Evolutionary conservation across 345 rosid species (phyloP), one percentile per base, ranked within the genome.

Genomic region (Melaleuca quinquenervia): DNA sequence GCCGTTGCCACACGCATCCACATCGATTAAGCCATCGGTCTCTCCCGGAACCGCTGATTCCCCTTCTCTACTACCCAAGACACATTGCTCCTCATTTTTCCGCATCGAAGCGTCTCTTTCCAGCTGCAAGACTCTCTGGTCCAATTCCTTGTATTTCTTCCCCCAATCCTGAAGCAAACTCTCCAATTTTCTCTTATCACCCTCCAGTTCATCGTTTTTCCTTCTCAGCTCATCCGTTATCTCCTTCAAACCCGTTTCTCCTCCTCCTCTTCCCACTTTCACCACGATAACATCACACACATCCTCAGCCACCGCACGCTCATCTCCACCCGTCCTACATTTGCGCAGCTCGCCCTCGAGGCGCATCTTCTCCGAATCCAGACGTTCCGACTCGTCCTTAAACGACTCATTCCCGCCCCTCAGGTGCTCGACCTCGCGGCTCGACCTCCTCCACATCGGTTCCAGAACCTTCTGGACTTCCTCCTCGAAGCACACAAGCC

Each of bases 281-380:
- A 5, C 32, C 70, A 7, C 70, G n/a, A 15, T 15, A 26, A 58
- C 70, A 32, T 3, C 70, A n/a, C 12, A 12, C 12, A 5, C 32
- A 58, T 15, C 2, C 32, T 58, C 70, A 7, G 70, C 70, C 70
- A 26, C 70, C 70, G 0, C 70, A 27, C 0, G 0, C 70, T 58
- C 70, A n/a, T 58, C 70, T 29, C 70, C 1, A n/a, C 12, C 15
- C 70, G 70, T 13, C 70, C 70, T n/a, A 15, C 70, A 58, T n/a
- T 58, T 58, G 32, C 70, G 2, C 32, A 58, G 18, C 70, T 58
- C 70, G 32, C 8, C 32, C 70, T n/a, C 70, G 70, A n/a, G 70
- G 70, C 70, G 70, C 70, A n/a, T 5, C 13, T 27, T 58, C 70
- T n/a, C 36, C 70, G 70, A 58, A 11, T n/a, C n/a, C 32, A 58